These are phyloP conservation scores for Sarocladiaceae sp. DNA, from an alignment of 2,329 filamentous ascomycete genomes.

Conservation along the genomic window DNA sequence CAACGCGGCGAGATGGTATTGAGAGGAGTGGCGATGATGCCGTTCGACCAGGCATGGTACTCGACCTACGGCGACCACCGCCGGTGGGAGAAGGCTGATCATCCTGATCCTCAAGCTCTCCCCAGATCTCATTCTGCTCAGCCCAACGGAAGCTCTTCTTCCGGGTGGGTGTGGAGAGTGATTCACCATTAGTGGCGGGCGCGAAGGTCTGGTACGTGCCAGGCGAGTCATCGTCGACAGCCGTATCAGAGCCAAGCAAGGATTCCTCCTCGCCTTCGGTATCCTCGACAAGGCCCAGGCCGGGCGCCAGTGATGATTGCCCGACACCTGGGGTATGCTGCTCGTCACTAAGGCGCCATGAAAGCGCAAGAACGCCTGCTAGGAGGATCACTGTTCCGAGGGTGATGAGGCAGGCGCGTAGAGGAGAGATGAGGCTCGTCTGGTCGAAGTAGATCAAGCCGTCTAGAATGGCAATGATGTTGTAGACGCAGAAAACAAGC, in stretches of 20 bases:
- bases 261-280: conserved; percentile 58
- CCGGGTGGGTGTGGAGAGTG: conserved; percentile 32
- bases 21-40: conserved; percentile 37
- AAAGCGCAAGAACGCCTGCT: conserved; percentile 82
- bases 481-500: conserved; percentile 97
- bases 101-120: conserved; percentile 75
- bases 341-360: conserved; percentile 86
- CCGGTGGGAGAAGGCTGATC: conserved; percentile 31
- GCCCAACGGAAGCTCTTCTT: conserved; percentile 52
- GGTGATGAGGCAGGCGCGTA: conserved; percentile 77
- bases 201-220: conserved; percentile 45
- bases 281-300: conserved; percentile 75
- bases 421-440: conserved; percentile 68
- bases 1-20: conserved; percentile 24
- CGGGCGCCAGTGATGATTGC: conserved; percentile 72
- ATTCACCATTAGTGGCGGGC: conserved; percentile 29
- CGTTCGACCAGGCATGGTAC: conserved; percentile 39
- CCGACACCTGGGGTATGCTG: conserved; percentile 57
- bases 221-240: conserved; percentile 36
- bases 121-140: conserved; percentile 81
- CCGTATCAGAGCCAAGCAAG: conserved; percentile 44
- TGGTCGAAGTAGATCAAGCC: conserved; percentile 96
- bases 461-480: conserved; percentile 96
- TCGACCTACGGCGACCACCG: conserved; percentile 39
- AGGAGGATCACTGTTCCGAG: conserved; percentile 84